Conservation (phyloP, 2,329 filamentous ascomycete species). For the Diaporthe eres region DNA sequence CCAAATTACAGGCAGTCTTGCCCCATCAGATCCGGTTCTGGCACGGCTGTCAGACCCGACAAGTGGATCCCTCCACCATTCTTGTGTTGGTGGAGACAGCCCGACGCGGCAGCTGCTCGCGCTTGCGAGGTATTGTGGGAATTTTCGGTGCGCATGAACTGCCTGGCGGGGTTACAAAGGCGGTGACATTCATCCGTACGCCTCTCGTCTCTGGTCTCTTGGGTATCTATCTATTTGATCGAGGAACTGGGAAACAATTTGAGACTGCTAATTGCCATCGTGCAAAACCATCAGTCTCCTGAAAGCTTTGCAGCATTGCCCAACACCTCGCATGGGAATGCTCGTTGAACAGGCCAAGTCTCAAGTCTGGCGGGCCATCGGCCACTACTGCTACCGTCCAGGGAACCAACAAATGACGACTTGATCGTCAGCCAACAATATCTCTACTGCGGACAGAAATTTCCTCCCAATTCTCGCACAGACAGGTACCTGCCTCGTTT, state of each 20-base stretch:
- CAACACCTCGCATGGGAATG: not conserved
- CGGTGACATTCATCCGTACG: slow-evolving; percentile 30
- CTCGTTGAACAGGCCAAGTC: not conserved
- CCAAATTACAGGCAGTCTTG: slow-evolving; percentile 41
- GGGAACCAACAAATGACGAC: slow-evolving; percentile 27
- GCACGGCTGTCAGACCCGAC: slow-evolving; percentile 38
- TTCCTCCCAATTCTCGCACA: slow-evolving; percentile 17
- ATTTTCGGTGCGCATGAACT: slow-evolving; percentile 32
- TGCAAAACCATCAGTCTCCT: not conserved
- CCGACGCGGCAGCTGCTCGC: slow-evolving; percentile 36
- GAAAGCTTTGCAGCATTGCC: not conserved
- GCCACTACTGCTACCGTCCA: slow-evolving; percentile 1
- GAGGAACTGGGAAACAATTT: not conserved
- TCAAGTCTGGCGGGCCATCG: not conserved
- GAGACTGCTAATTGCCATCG: not conserved
- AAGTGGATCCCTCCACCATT: slow-evolving; percentile 35
- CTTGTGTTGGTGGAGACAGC: slow-evolving; percentile 34
- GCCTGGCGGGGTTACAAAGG: slow-evolving; percentile 37
- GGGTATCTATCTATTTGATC: not conserved
- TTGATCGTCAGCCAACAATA: slow-evolving; percentile 21
- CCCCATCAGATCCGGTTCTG: slow-evolving; percentile 37
- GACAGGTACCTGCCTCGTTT: slow-evolving; percentile 10
- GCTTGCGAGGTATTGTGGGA: slow-evolving; percentile 33
- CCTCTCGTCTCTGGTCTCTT: not conserved
- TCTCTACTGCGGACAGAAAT: slow-evolving; percentile 1